Evolutionary conservation across 441 rosid genomes (phyloP).

Genomic region (Breynia disticha): DNA sequence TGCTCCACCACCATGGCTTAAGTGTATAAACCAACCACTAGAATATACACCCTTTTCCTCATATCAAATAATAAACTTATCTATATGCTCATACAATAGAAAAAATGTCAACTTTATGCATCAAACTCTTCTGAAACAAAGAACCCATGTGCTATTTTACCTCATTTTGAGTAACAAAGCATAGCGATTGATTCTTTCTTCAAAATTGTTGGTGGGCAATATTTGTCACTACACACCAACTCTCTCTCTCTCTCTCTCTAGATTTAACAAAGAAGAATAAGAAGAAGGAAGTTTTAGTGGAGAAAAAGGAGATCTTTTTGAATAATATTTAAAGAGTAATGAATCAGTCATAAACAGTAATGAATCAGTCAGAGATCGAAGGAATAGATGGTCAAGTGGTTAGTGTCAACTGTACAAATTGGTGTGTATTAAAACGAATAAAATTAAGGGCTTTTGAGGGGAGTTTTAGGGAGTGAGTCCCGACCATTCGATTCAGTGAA

Average conservation of each 20-base stretch:
- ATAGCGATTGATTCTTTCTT: background rate
- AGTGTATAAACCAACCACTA: conserved; percentile 12
- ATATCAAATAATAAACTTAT: conserved; percentile 7
- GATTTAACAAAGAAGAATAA: too few relatives aligned
- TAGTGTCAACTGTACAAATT: background rate
- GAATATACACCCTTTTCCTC: conserved; percentile 21
- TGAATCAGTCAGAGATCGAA: background rate
- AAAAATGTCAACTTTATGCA: too few relatives aligned
- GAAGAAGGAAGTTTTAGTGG: background rate
- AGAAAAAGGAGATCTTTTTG: background rate
- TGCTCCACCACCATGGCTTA: conserved; percentile 57
- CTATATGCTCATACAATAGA: too few relatives aligned
- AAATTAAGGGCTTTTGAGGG: too few relatives aligned
- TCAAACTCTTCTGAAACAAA: too few relatives aligned
- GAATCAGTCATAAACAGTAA: background rate
- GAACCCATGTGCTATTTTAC: too few relatives aligned
- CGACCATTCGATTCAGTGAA: too few relatives aligned
- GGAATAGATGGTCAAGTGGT: background rate
- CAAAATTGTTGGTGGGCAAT: conserved; percentile 1
- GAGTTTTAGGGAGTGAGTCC: too few relatives aligned
- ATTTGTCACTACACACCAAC: background rate
- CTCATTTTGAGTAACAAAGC: too few relatives aligned
- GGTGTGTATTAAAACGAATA: background rate
- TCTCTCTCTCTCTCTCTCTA: background rate
- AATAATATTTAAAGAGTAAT: background rate